These are phyloP conservation scores for Aspergillus homomorphus DNA, from an alignment of 495 filamentous ascomycete genomes.

Conservation along the genomic window DNA sequence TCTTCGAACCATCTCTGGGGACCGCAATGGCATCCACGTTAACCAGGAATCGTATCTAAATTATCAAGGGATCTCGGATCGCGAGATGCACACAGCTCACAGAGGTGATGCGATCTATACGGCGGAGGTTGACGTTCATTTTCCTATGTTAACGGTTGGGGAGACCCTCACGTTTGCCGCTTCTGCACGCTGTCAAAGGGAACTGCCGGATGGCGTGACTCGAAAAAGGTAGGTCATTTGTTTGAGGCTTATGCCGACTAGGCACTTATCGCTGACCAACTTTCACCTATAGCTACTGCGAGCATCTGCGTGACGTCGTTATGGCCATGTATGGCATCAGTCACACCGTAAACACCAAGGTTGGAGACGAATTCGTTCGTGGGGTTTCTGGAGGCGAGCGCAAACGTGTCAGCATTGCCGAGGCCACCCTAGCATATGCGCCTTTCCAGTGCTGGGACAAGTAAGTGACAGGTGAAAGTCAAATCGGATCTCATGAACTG, in stretches of 20 bases:
- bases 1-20: slow-evolving; percentile 64
- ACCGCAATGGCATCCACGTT: slow-evolving; percentile 65
- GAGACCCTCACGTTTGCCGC: slow-evolving; percentile 62
- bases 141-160: slow-evolving; percentile 60
- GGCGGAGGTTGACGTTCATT: slow-evolving; percentile 61
- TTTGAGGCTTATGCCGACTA: too few relatives aligned
- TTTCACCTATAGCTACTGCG: too few relatives aligned
- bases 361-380: slow-evolving; percentile 67
- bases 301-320: slow-evolving; percentile 50
- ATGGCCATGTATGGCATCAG: slow-evolving; percentile 62
- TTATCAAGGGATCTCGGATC: slow-evolving; percentile 67
- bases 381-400: slow-evolving; percentile 80
- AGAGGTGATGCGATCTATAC: slow-evolving; percentile 64
- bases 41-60: slow-evolving; percentile 54
- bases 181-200: slow-evolving; percentile 43
- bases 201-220: slow-evolving; percentile 44
- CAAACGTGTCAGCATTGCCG: slow-evolving; percentile 9
- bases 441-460: slow-evolving; percentile 75
- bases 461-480: too few relatives aligned
- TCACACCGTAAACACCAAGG: slow-evolving; percentile 68
- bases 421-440: not conserved
- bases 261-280: too few relatives aligned
- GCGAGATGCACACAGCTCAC: slow-evolving; percentile 63
- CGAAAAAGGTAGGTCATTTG: too few relatives aligned
- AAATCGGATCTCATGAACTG: too few relatives aligned